Evolutionary conservation across 345 rosid genomes (phyloP), one percentile per base, ranked within the genome.

Genomic region (Euphorbia peplus): DNA sequence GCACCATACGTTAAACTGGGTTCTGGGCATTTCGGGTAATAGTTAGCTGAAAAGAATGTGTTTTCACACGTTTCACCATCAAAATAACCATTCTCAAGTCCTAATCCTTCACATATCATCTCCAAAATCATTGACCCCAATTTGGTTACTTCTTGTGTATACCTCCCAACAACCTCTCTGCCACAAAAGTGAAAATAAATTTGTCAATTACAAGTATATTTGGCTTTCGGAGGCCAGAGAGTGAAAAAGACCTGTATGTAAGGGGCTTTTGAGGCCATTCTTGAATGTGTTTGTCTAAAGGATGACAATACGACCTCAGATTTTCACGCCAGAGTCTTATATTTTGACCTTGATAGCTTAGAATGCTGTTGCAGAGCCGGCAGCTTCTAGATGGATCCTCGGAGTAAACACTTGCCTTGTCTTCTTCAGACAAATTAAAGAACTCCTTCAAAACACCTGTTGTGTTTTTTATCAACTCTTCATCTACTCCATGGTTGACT

Each of bases 321-420:
- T 69, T 66, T 59, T 81, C 82, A 3, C 82, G 74, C 84, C 82
- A 78, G n/a, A 29, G 65, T 22, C 75, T 80, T 14, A 72, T 21
- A 28, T 72, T 46, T 63, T 81, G 81, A 7, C n/a, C 58, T 3
- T 47, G 46, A 35, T 70, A 75, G 5, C n/a, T 48, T 25, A 22
- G 41, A 35, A 74, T 73, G 67, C 82, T 81, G 8, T 80, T 66
- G 71, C 66, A 66, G 15, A 82, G 64, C 37, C 63, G 70, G 76
- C 82, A 78, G 56, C 60, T 64, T 62, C 74, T 60, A n/a, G 24
- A 60, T 2, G 79, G 69, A 47, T 78, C 82, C 70, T 76, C 69
- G 8, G 63, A 51, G 47, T 77, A 63, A 46, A 73, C 59, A 0
- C 32, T 63, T 11, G 67, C 60, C 52, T 76, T 82, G 22, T 76